Base-by-base conservation (phyloP, 805 yeast species). In the Yamadazyma laniorum region DNA sequence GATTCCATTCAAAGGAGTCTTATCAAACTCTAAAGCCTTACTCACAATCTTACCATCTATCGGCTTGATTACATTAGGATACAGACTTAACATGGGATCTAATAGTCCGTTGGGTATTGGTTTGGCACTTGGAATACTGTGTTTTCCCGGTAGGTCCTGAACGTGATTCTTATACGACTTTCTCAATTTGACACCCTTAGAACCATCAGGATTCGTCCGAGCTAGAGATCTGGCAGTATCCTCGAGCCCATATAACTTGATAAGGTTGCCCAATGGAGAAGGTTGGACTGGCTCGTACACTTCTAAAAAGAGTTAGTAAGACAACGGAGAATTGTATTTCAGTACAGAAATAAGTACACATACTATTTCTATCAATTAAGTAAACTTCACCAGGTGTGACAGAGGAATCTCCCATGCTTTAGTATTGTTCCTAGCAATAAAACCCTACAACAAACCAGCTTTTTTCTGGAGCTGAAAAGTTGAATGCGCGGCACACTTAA, bases 81-180 rank as follows among this genome's bases (percentile, higher is more conserved):
- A 52, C 37, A 59, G 61, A 6, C 51, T 55, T n/a, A 61, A 37
- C 45, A 44, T 49, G 0, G 74, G 74, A 42, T 68, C 72, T 29
- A 68, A 45, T 18, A 68, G 43, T 17, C 58, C 62, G 14, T 55
- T 58, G 6, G 66, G 65, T 15, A 68, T 42, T 3, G 67, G 67
- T 36, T 59, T 64, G 15, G 48, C 38, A 0, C 58, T 71, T n/a
- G 86, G 85, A 28, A 84, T 79, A 25, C 69, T 70, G 48, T 80
- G 86, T 53, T 81, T 82, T 2, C 90, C 97, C 0, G 96, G 85
- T 19, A 93, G 66, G 49, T 90, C 97, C 26, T 75, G 71, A 11
- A 93, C 84, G 57, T 91, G 98, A 47, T 90, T 89, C 59, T 93
- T 93, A 64, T 93, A 93, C 0, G 97, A 88, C 62, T 93, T 93